These are phyloP conservation scores for Fusarium sp. DNA, from an alignment of 2,329 filamentous ascomycete species.

Conservation along the genomic window DNA sequence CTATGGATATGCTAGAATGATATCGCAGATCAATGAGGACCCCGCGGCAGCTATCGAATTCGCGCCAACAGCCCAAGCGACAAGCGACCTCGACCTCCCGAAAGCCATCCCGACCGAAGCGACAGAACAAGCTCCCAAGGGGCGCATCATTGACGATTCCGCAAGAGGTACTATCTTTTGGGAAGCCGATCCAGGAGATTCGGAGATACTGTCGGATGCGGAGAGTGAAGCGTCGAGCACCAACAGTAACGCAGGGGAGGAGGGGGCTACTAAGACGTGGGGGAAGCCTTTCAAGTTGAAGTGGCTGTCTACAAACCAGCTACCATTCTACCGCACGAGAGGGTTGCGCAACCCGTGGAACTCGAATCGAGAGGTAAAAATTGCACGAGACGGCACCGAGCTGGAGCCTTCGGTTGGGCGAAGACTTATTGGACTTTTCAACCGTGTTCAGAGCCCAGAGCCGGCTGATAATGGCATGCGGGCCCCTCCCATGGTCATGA, in stretches of 20 bases:
- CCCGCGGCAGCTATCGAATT: constrained; percentile 77
- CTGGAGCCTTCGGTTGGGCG: constrained; percentile 86
- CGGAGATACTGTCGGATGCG: constrained; percentile 59
- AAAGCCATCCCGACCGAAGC: constrained; percentile 84
- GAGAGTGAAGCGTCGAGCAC: constrained; percentile 56
- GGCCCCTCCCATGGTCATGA: constrained; percentile 53
- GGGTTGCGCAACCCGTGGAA: constrained; percentile 95
- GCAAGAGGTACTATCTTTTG: constrained; percentile 97
- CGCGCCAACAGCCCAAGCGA: constrained; percentile 72
- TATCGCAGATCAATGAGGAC: constrained; percentile 84
- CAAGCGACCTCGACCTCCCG: constrained; percentile 74
- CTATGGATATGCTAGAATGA: constrained; percentile 94
- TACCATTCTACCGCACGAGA: constrained; percentile 90
- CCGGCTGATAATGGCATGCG: constrained; percentile 50
- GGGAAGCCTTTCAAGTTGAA: constrained; percentile 92
- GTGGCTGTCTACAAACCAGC: constrained; percentile 85
- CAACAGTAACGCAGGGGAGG: constrained; percentile 59
- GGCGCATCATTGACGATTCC: constrained; percentile 91
- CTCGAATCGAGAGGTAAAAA: constrained; percentile 94
- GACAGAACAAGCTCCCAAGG: constrained; percentile 82
- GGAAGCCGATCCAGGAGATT: constrained; percentile 80
- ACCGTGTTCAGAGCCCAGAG: constrained; percentile 63
- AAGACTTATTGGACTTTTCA: constrained; percentile 83
- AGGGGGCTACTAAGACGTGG: constrained; percentile 73
- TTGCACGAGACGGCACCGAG: constrained; percentile 94